Conservation (phyloP, 192 early-diverging fungal species). For the Ambispora gerdemannii region DNA sequence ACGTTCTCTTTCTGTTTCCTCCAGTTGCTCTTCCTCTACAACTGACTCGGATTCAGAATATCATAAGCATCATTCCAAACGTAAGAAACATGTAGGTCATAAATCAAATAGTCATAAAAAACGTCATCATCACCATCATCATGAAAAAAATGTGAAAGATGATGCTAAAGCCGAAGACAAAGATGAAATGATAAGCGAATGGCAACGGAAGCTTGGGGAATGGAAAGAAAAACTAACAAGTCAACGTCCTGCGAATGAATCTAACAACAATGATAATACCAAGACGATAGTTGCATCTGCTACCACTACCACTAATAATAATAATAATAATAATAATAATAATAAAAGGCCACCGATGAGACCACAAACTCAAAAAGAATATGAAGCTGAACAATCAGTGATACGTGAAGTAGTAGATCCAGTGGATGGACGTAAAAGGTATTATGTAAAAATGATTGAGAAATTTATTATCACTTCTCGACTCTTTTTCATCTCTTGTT, state of each 20-base stretch:
- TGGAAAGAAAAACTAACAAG: not conserved
- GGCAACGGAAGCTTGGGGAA: not conserved
- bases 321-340: too few relatives aligned
- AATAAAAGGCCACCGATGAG: conserved; percentile 25
- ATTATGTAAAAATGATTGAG: conserved; percentile 27
- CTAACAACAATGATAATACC: conserved; percentile 5
- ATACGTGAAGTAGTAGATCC: conserved; percentile 48
- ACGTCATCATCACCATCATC: not conserved
- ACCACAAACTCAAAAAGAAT: conserved; percentile 46
- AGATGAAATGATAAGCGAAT: not conserved
- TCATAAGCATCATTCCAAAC: too few relatives aligned
- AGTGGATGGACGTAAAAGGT: conserved; percentile 49
- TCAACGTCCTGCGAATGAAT: not conserved
- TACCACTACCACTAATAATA: too few relatives aligned
- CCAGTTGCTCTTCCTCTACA: too few relatives aligned
- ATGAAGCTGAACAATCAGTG: conserved; percentile 42
- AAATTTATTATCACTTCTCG: too few relatives aligned
- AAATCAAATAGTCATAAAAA: conserved; percentile 5
- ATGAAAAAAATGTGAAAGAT: not conserved
- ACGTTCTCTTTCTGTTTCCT: too few relatives aligned
- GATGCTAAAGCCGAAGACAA: not conserved
- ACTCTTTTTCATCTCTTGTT: conserved; percentile 3
- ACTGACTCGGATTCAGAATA: too few relatives aligned
- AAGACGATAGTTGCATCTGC: too few relatives aligned
- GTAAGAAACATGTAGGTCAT: too few relatives aligned